Base-by-base conservation (phyloP, 768 basidiomycete genomes). In the Xerocomus spinulosus region DNA sequence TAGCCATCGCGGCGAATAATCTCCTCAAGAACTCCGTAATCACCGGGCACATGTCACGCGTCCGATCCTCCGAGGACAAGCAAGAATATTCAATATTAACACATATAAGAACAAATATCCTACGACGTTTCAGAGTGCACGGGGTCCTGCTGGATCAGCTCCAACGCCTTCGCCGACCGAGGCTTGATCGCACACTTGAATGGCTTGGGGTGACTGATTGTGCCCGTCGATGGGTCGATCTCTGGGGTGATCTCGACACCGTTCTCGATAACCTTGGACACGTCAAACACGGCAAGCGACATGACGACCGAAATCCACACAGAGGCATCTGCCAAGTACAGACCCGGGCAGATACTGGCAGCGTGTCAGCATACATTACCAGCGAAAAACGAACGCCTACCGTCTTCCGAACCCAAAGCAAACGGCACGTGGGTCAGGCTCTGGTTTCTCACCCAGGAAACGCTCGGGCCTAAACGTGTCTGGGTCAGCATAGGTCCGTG, bases 361-460 rank as follows among this genome's bases (percentile, higher is more conserved):
- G 26, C 23, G 18, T 7, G 34, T 37, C 50, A 59, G 48, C 35
- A 26, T 34, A 20, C 32, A 44, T 51, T 40, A 37, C 39, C 13
- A 26, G 37, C 49, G 7, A 24, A 46, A 42, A 28, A 45, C 42
- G 42, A 49, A 41, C 42, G 69, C 72, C 17, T 63, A 66, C 59
- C 85, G 76, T 66, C 85, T 71, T 40, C 85, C 85, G 58, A 85
- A 87, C 7, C 85, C 85, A 65, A 85, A 87, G 56, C 78, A 81
- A 39, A 81, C 60, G 40, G 72, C 72, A 46, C 78, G 78, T 50
- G 83, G 81, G 62, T 85, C 82, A 17, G 56, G 61, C 56, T 83
- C 79, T 25, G 73, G 73, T 36, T 63, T 53, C 34, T 64, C 61
- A 33, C 70, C 66, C 26, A 85, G 68, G 63, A 78, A 85, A 25